These are phyloP conservation scores for Rhipidocladum racemiflorum DNA, from an alignment of 176 grass and related monocot species.

Conservation along the genomic window DNA sequence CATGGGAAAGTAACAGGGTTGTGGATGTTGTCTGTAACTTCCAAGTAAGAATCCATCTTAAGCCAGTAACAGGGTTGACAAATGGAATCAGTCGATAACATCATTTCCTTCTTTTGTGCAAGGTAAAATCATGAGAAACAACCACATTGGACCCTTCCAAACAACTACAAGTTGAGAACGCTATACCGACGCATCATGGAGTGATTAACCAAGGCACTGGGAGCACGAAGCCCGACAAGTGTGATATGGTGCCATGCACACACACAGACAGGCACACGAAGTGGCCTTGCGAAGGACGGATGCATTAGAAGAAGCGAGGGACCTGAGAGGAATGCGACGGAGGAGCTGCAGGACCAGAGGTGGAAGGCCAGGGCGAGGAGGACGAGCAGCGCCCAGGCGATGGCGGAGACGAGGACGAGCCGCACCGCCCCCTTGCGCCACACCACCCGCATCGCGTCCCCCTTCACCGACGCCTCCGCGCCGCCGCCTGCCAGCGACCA, in stretches of 20 bases:
- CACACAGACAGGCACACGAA: no score
- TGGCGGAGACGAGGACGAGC: constrained; percentile 66
- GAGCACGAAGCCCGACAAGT: neutral
- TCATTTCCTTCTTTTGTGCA: neutral
- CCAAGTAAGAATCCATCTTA: neutral
- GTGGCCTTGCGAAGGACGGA: neutral
- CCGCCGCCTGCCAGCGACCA: constrained; percentile 1
- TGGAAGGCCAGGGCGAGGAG: constrained; percentile 83
- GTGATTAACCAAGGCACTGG: neutral
- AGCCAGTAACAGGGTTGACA: neutral
- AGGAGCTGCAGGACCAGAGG: constrained; percentile 82
- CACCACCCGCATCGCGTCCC: constrained; percentile 37
- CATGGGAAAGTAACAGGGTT: neutral
- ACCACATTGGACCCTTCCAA: neutral
- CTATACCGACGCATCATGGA: neutral
- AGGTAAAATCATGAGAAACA: neutral
- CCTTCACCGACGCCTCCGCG: constrained; percentile 10
- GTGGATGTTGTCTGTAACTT: neutral
- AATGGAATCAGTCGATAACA: neutral
- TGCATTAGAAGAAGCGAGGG: neutral
- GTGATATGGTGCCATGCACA: neutral
- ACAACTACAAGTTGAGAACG: neutral
- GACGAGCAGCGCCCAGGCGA: constrained; percentile 71
- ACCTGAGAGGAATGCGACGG: constrained; percentile 76
- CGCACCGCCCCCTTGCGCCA: constrained; percentile 67